Conservation (phyloP, 2,329 filamentous ascomycete species). For the Aspergillus floridensis region DNA sequence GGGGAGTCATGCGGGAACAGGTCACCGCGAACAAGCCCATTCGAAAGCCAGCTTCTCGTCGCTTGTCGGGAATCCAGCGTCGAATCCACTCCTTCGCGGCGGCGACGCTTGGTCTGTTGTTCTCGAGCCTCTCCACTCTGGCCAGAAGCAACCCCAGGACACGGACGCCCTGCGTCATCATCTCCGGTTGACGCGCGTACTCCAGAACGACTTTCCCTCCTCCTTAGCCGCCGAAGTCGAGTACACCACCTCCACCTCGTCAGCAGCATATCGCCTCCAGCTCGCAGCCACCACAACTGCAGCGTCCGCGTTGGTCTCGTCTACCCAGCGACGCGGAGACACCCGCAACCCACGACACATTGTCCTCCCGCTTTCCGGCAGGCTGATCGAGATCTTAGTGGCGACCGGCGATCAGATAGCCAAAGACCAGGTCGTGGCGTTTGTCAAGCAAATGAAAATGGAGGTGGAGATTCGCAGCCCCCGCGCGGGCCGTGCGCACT, state of each 20-base stretch:
- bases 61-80: constrained; percentile 23
- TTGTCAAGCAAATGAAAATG: constrained; percentile 69
- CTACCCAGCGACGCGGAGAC: constrained; percentile 51
- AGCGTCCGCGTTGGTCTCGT: constrained; percentile 37
- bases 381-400: constrained; percentile 59
- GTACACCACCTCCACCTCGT: constrained; percentile 43
- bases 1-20: constrained; percentile 19
- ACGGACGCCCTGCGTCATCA: constrained; percentile 43
- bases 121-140: constrained; percentile 37
- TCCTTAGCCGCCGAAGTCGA: constrained; percentile 54
- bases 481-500: constrained; percentile 49
- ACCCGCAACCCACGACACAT: constrained; percentile 52
- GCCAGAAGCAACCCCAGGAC: constrained; percentile 19
- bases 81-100: constrained; percentile 53
- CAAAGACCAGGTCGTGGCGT: constrained; percentile 54
- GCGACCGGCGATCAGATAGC: constrained; percentile 50
- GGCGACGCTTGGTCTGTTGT: constrained; percentile 59
- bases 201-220: constrained; percentile 60
- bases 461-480: constrained; percentile 60
- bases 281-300: constrained; percentile 48
- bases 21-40: background rate
- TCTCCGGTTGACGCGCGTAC: constrained; percentile 53
- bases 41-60: background rate
- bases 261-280: constrained; percentile 47
- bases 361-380: constrained; percentile 57